phyloP scores from a whole-genome alignment of 768 basidiomycete species.

The Boletus barrowsii region DNA sequence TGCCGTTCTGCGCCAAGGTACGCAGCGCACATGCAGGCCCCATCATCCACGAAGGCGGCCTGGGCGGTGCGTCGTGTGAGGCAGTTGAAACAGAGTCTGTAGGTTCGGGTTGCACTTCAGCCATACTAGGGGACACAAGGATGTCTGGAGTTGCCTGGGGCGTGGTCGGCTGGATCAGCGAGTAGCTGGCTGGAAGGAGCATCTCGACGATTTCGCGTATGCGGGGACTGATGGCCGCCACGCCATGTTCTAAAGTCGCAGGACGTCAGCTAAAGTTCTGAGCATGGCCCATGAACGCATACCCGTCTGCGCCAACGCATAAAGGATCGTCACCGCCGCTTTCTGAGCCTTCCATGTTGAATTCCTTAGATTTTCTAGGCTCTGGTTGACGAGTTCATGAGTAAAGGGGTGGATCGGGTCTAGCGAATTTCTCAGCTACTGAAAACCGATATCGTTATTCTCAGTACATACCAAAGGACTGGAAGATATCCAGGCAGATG shows the following conservation, averaged over 20 bases:
- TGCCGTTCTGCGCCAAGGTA: constrained; percentile 10
- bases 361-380: neutral
- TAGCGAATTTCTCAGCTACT: neutral
- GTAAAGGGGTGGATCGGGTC: constrained; percentile 6
- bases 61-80: neutral
- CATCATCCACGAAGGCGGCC: constrained; percentile 17
- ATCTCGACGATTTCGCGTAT: neutral
- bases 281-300: neutral
- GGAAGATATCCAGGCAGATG: constrained; percentile 19
- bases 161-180: no score
- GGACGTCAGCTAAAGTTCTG: neutral
- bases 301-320: constrained; percentile 20
- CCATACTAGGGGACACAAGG: neutral
- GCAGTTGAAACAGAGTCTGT: no score
- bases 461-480: constrained; percentile 9
- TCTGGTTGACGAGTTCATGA: constrained; percentile 3
- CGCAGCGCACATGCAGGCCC: constrained; percentile 21
- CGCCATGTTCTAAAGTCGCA: neutral
- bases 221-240: neutral
- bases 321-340: constrained; percentile 22
- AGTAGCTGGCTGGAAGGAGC: neutral
- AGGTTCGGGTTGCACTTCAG: neutral
- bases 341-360: constrained; percentile 19
- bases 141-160: neutral
- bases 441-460: neutral